phyloP scores from a whole-genome alignment of 2,329 filamentous ascomycete genomes.

The Tolypocladium nubicola region DNA sequence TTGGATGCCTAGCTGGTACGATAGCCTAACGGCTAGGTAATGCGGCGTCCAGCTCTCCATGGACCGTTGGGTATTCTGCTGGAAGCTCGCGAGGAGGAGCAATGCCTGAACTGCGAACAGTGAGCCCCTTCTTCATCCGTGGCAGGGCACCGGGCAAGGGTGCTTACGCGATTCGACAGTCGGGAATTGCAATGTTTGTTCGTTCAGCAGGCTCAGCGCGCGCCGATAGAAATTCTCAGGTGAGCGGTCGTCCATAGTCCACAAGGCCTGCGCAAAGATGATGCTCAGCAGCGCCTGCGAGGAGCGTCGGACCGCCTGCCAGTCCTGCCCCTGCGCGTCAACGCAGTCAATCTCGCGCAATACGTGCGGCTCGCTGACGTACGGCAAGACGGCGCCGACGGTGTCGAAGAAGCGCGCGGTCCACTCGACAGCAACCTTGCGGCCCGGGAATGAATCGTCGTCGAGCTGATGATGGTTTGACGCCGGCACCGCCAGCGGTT shows the following conservation, averaged over 20 bases:
- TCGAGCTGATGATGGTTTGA: neutral
- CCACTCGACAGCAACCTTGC: conserved; percentile 9
- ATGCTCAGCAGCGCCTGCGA: conserved; percentile 14
- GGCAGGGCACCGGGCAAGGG: neutral
- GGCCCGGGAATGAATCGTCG: conserved; percentile 8
- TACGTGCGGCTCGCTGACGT: conserved; percentile 11
- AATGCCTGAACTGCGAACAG: conserved; percentile 16
- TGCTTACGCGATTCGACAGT: conserved; percentile 9
- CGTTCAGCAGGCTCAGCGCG: conserved; percentile 13
- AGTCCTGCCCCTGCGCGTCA: neutral
- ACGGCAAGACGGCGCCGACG: conserved; percentile 15
- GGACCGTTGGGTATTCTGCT: conserved; percentile 23
- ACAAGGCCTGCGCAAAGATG: conserved; percentile 17
- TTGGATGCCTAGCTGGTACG: conserved; percentile 23
- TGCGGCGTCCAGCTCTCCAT: conserved; percentile 21
- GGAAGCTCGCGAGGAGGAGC: conserved; percentile 19
- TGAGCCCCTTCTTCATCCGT: neutral
- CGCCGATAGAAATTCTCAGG: conserved; percentile 16
- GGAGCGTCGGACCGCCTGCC: conserved; percentile 5
- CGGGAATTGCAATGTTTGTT: conserved; percentile 12
- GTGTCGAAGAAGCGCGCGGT: conserved; percentile 16
- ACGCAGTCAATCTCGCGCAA: conserved; percentile 10
- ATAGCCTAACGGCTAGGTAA: conserved; percentile 17
- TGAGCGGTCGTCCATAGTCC: conserved; percentile 7
- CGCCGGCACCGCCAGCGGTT: neutral